Evolutionary conservation across 2,329 filamentous ascomycete species (phyloP).

Genomic region (Diaporthe citriasiana): DNA sequence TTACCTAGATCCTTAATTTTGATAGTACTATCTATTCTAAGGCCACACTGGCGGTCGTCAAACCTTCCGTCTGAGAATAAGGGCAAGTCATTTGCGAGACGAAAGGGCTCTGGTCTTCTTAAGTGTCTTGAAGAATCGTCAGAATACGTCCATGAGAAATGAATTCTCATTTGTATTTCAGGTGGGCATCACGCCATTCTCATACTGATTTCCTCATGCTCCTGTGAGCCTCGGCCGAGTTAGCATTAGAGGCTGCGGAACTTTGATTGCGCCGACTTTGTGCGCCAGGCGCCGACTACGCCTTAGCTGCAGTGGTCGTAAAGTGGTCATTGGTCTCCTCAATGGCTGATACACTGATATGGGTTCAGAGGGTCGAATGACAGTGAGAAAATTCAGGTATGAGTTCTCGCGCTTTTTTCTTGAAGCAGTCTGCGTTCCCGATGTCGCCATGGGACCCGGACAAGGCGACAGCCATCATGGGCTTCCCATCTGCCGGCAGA

Average conservation of each 20-base stretch:
- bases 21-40: too few relatives aligned
- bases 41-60: too few relatives aligned
- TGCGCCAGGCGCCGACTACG: not conserved
- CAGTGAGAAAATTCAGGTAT: not conserved
- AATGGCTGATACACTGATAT: not conserved
- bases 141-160: not conserved
- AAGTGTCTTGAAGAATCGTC: too few relatives aligned
- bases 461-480: not conserved
- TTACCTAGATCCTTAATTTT: too few relatives aligned
- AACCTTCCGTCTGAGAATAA: not conserved
- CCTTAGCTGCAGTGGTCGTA: not conserved
- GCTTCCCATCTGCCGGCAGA: not conserved
- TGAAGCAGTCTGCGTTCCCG: not conserved
- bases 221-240: not conserved
- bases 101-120: too few relatives aligned
- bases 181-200: not conserved
- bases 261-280: too few relatives aligned
- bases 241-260: not conserved
- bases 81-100: not conserved
- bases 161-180: not conserved
- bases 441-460: conserved; percentile 29
- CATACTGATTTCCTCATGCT: not conserved
- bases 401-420: not conserved
- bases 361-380: not conserved
- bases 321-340: not conserved